Evolutionary conservation across 805 yeast species (phyloP), one percentile per base, ranked within the genome.

Genomic region (Candida adriatica): DNA sequence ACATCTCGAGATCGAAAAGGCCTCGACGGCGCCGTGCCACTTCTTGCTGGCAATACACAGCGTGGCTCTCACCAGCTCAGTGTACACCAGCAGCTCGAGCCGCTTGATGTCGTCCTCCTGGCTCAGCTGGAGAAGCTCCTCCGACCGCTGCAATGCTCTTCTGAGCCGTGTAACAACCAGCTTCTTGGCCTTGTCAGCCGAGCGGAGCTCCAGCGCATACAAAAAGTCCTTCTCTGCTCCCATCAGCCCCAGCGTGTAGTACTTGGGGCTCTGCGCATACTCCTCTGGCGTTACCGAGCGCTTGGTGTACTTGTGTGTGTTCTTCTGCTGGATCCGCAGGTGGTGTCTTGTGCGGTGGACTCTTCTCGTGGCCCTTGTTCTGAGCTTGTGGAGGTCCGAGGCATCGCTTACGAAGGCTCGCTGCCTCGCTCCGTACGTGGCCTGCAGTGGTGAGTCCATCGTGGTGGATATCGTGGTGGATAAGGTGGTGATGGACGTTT

Each of bases 211-310:
- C 53, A 75, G 66, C 1, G 88, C 80, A 44, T 68, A 73, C 18
- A 85, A 64, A 50, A 77, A 61, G 44, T 85, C 83, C 50, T 95
- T 70, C 56, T 92, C 97, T 2, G 81, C 76, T n/a, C 70, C 68
- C 35, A 75, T 62, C 16, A 87, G 59, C n/a, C 75, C 55, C 16
- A 86, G 57, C 24, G 67, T 62, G 20, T 79, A 90, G 49, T 60
- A 73, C 39, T 68, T 60, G 9, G 56, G 53, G 45, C 83, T 73
- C 14, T 53, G 39, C 5, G 58, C 65, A 41, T 78, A 78, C 35
- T 73, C 70, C 6, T 64, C 75, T 0, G 58, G 34, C 2, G 65
- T 47, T 17, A 82, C 64, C 36, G 67, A 69, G 38, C 70, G 69
- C 13, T 59, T 51, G 20, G 59, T 49, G 55, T 78, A 81, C 47